Base-by-base conservation (phyloP, 176 grass and related monocot species). In the Avena insularis region DNA sequence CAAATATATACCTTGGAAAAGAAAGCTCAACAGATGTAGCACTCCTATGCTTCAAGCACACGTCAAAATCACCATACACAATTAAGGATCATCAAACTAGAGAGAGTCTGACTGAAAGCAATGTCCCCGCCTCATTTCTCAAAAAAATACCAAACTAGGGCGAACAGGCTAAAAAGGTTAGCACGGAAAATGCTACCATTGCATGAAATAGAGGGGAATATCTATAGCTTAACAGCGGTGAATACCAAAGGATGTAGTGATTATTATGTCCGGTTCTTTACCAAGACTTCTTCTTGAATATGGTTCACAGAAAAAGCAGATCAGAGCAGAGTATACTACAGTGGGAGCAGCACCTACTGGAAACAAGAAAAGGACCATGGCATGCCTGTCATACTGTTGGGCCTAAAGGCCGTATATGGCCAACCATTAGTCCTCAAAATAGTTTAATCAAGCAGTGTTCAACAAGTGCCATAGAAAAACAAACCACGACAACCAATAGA, bases 401-500 rank as follows among this genome's bases (percentile, higher is more conserved):
- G 56, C 0, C 67, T 48, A 38, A 20, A 54, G 13, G 49, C 43
- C 49, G 38, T 35, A 15, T 31, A 68, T 35, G 75, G 20, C 29
- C 67, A 47, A 80, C 10, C 12, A 47, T 45, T 8, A 69, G 40
- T 46, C 47, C 2, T 0, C 38, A 21, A 21, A 75, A 62, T 62
- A 61, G 51, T 90, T 82, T 27, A 16, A 45, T 53, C 1, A 0
- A 70, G 9, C 59, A 49, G 40, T 13, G 12, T 59, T 68, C 56
- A 9, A 60, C 4, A 61, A 71, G 81, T 61, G 25, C 23, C 6
- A 43, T 38, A 62, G 15, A 11, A 21, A 7, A 69, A 6, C 7
- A 77, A 45, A 54, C 27, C 17, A 90, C 31, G 61, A n/a, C n/a
- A n/a, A n/a, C n/a, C n/a, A n/a, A n/a, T n/a, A 35, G 27, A 13